These are phyloP conservation scores for Pseudocercospora cruenta DNA, from an alignment of 2,329 filamentous ascomycete species.

Conservation along the genomic window DNA sequence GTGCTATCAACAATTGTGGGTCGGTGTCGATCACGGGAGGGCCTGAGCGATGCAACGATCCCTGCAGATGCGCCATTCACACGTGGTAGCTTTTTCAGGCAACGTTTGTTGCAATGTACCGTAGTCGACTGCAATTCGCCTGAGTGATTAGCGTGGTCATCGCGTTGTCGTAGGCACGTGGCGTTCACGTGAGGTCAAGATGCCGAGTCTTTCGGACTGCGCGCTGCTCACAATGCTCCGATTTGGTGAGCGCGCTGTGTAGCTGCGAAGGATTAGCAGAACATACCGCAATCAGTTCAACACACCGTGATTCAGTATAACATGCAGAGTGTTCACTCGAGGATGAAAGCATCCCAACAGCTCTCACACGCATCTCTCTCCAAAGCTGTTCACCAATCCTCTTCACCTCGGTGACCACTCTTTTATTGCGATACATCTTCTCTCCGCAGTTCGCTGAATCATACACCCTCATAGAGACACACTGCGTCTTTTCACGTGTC, in stretches of 20 bases:
- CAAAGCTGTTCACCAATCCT: not conserved
- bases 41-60: not conserved
- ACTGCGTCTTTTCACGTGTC: not conserved
- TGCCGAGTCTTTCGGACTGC: not conserved
- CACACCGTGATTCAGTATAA: slow-evolving; percentile 5
- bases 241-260: not conserved
- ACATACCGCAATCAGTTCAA: slow-evolving; percentile 1
- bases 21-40: not conserved
- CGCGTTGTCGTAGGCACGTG: not conserved
- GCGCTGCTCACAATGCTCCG: slow-evolving; percentile 4
- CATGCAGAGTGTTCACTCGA: not conserved
- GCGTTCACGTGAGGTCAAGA: not conserved
- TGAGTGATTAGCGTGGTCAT: not conserved
- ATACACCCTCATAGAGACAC: not conserved
- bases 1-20: not conserved
- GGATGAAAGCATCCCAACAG: not conserved
- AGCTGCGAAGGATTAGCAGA: slow-evolving; percentile 1
- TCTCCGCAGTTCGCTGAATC: not conserved
- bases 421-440: not conserved
- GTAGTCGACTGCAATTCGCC: not conserved
- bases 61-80: not conserved
- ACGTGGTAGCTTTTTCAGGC: not conserved
- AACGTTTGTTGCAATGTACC: not conserved
- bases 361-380: not conserved
- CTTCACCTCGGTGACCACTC: slow-evolving; percentile 5